Evolutionary conservation across 2,329 filamentous ascomycete species (phyloP).

Genomic region (Aschersonia sp.): DNA sequence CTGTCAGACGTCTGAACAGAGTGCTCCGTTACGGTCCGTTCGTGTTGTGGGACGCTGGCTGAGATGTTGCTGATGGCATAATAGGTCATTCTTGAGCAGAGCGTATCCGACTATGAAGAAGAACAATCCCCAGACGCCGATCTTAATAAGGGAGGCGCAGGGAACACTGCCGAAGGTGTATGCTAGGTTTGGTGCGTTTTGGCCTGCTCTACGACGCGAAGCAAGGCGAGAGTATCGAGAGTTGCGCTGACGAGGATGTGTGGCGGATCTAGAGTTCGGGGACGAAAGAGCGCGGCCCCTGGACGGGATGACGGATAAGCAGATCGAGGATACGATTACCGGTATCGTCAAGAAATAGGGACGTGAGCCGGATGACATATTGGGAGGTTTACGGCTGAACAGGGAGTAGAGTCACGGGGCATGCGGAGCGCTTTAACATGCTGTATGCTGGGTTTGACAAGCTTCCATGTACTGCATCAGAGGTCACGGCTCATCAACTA

Average conservation of each 20-base stretch:
- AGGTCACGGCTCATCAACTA: too few species aligned
- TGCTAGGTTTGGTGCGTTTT: constrained; percentile 68
- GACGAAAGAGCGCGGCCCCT: constrained; percentile 42
- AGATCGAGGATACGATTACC: constrained; percentile 45
- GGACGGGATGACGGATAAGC: constrained; percentile 44
- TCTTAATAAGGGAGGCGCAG: constrained; percentile 84
- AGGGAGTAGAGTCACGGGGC: not conserved
- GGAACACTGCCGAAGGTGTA: constrained; percentile 77
- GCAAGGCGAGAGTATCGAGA: too few species aligned
- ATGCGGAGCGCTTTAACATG: not conserved
- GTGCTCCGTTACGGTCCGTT: constrained; percentile 68
- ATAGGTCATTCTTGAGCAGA: constrained; percentile 74
- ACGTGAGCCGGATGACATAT: not conserved
- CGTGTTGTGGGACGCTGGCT: too few species aligned
- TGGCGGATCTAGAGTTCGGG: constrained; percentile 30
- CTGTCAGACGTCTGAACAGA: constrained; percentile 87
- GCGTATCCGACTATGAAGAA: constrained; percentile 99
- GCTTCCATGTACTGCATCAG: too few species aligned
- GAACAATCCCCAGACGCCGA: constrained; percentile 87
- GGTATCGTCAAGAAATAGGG: constrained; percentile 30
- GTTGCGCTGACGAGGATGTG: too few species aligned
- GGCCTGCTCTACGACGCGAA: not conserved
- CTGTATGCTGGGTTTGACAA: too few species aligned
- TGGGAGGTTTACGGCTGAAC: not conserved
- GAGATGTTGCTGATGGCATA: too few species aligned